Percentiles rank a stretch among this genome's conserved stretches.
Evolutionary conservation across 352 stramenopile genomes (phyloP).

Genomic region (Phytopythium vexans): DNA sequence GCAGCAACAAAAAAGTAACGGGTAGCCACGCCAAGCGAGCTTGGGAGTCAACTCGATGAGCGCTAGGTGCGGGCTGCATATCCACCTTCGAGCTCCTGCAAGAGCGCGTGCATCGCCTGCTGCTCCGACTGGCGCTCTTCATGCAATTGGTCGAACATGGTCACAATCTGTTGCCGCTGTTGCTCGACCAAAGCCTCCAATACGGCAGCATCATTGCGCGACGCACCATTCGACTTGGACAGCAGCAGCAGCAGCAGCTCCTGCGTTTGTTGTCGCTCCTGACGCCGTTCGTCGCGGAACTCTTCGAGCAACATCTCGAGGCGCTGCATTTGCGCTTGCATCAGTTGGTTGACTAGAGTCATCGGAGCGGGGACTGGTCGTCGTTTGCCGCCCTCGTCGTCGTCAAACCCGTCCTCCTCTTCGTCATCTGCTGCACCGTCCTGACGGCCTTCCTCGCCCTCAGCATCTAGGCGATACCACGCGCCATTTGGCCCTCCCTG

Average conservation of each 20-base stretch:
- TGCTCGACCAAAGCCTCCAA: slow-evolving; percentile 32
- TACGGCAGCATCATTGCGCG: slow-evolving; percentile 18
- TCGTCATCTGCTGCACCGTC: slow-evolving; percentile 8
- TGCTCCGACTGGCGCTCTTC: slow-evolving; percentile 15
- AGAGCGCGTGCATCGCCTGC: too few species aligned
- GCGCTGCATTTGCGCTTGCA: slow-evolving; percentile 29
- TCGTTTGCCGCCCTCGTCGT: not conserved
- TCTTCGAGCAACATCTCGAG: slow-evolving; percentile 31
- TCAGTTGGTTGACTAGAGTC: slow-evolving; percentile 22
- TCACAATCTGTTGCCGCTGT: slow-evolving; percentile 29
- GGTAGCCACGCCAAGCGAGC: too few species aligned
- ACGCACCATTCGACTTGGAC: slow-evolving; percentile 11
- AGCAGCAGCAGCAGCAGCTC: slow-evolving; percentile 38
- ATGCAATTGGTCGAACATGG: slow-evolving; percentile 34
- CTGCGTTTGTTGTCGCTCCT: slow-evolving; percentile 35
- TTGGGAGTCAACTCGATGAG: too few species aligned
- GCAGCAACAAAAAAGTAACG: too few species aligned
- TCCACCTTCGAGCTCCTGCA: too few species aligned
- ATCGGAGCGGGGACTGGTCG: slow-evolving; percentile 18
- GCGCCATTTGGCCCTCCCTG: slow-evolving; percentile 4
- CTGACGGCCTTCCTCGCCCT: not conserved
- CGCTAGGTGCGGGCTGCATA: too few species aligned
- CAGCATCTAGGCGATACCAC: slow-evolving; percentile 1
- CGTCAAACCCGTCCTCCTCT: slow-evolving; percentile 5
- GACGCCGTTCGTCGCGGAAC: slow-evolving; percentile 35